Base-by-base conservation (phyloP, 2,329 filamentous ascomycete species). In the Aspergillus proliferans region DNA sequence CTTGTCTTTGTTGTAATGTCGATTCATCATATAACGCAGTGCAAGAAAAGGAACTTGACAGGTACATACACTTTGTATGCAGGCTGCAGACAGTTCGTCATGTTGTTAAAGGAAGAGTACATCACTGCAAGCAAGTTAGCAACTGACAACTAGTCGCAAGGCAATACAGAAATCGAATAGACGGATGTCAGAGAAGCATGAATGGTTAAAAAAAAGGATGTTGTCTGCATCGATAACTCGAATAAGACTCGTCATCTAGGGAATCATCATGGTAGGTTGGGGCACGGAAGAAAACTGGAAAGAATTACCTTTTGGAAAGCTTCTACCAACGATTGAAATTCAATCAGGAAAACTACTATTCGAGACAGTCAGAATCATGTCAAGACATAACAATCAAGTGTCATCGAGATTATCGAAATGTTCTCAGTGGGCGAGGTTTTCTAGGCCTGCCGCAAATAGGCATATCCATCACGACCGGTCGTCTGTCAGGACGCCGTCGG, bases 361-460 rank as follows among this genome's bases (percentile, higher is more conserved):
- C 51, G 48, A 52, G 38, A 53, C 34, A 45, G 56, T 67, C 59
- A 67, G 64, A 58, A 56, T 57, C 55, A 51, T 55, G 54, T 55
- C 55, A 52, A 50, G 15, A 38, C n/a, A 38, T 38, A 38, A 7
- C 34, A 38, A n/a, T 38, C 18, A 18, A 6, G 2, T n/a, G 9
- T 18, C 8, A 19, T 53, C 47, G 49, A 52, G 42, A 54, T 36
- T 45, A 55, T 67, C 58, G 66, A 63, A 59, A 55, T 45, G 49
- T 54, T 66, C 75, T 95, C 90, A 95, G 90, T 92, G 87, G 90
- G 88, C 89, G 84, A 95, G 90, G 91, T 95, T 95, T 95, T 94
- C 89, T 94, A 95, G 88, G 90, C 90, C 89, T 95, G 89, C 88
- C 89, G 74, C 88, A 88, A 87, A 81, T 66, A 50, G 88, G 89